Conservation (phyloP, 371 early-diverging fungal genomes). For the Mucor ambiguus region DNA sequence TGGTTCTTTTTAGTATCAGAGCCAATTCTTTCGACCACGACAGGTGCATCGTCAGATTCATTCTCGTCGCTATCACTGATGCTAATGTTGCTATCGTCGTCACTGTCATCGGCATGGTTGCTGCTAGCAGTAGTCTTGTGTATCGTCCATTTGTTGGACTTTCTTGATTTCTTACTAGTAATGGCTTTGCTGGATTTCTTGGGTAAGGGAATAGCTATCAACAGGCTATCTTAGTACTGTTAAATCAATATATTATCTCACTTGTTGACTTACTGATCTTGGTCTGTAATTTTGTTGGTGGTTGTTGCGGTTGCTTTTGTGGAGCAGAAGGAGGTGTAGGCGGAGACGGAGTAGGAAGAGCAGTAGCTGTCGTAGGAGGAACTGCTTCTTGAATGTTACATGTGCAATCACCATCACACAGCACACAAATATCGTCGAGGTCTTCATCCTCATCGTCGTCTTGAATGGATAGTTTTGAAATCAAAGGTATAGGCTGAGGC, state of each 20-base stretch:
- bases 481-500: constrained; percentile 10
- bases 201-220: constrained; percentile 9
- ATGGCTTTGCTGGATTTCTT: constrained; percentile 7
- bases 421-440: constrained; percentile 60
- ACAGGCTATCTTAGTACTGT: neutral
- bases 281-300: constrained; percentile 4
- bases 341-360: neutral
- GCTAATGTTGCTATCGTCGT: neutral
- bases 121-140: neutral
- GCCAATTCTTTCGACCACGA: constrained; percentile 16
- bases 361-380: neutral
- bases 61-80: neutral
- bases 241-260: neutral
- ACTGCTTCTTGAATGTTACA: constrained; percentile 33
- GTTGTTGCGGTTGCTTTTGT: neutral
- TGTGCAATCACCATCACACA: constrained; percentile 65
- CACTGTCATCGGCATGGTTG: neutral
- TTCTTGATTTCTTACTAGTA: constrained; percentile 11
- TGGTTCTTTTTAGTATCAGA: constrained; percentile 9
- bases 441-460: constrained; percentile 48
- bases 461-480: constrained; percentile 14
- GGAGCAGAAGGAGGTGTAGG: neutral
- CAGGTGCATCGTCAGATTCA: neutral
- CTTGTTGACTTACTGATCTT: constrained; percentile 7
- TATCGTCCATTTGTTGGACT: neutral